Evolutionary conservation across 805 yeast genomes (phyloP), one percentile per base, ranked within the genome.

Genomic region (Saccharomyces mikatae): DNA sequence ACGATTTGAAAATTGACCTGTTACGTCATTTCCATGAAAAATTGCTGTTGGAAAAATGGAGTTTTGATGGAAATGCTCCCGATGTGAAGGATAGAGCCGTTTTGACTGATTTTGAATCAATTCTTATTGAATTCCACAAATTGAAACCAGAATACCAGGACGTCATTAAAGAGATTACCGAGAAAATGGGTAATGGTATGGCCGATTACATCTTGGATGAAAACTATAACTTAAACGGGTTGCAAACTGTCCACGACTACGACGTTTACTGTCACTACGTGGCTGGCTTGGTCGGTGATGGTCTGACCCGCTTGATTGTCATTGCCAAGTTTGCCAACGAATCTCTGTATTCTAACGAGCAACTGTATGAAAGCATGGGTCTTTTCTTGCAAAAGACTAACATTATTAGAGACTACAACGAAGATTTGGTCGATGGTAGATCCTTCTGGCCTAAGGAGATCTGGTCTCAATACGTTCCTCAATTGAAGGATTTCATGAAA

Each of bases 231-330:
- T 68, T 80, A 60, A 81, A 82, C 57, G 98, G 98, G 1, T 84
- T 94, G 49, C 75, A 74, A 50, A 89, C 97, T 1, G 69, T 87
- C 48, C 76, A 79, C 57, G 98, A 90, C 66, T 94, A 87, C 68
- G 91, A 94, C 68, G 76, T 86, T 57, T 94, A 94, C 75, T 94
- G 99, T 72, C 91, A 91, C 72, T 89, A 91, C 66, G 99, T 94
- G 56, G 99, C 99, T 1, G 99, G 99, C 1, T 77, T 94, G 52
- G 98, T 94, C 46, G 99, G 99, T 54, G 97, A 90, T 66, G 99
- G 99, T 2, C 76, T 90, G 61, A 90, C 98, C 10, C 80, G 86
- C 58, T 76, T 94, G 71, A 81, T 89, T 63, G 85, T 87, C 21
- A 76, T 82, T 47, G 96, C 97, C 28, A 69, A 76, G 14, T 89